Percentiles rank a stretch among this genome's conserved stretches.
Conservation (phyloP, 2,329 filamentous ascomycete species). For the Curvularia spicifera region DNA sequence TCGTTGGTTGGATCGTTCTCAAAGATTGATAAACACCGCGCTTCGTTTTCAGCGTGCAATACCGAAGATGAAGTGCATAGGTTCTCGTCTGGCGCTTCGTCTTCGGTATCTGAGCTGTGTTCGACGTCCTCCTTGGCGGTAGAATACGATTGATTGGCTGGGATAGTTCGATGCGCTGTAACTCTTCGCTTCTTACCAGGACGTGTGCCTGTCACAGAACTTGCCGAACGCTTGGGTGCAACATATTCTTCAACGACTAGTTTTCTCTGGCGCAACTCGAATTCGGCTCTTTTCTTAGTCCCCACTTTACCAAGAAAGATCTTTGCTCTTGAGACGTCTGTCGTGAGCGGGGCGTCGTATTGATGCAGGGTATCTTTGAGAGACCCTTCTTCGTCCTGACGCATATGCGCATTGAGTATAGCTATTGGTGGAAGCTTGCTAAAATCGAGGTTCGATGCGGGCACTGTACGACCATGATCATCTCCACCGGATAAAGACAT, state of each 20-base stretch:
- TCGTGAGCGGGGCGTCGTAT: constrained; percentile 66
- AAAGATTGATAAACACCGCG: constrained; percentile 23
- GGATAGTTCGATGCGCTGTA: constrained; percentile 12
- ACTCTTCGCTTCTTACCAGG: constrained; percentile 30
- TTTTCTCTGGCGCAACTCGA: constrained; percentile 76
- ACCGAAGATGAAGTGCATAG: constrained; percentile 18
- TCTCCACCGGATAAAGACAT: constrained; percentile 28
- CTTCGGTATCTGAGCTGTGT: constrained; percentile 22
- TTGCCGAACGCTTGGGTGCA: constrained; percentile 27
- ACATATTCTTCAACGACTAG: constrained; percentile 63
- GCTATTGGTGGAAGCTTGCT: constrained; percentile 68
- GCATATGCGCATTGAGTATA: constrained; percentile 74
- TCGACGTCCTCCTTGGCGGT: constrained; percentile 34
- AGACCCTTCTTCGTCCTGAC: constrained; percentile 65
- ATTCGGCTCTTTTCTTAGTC: constrained; percentile 71
- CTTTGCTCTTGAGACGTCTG: constrained; percentile 72
- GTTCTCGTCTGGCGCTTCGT: constrained; percentile 12
- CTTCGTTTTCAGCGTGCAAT: constrained; percentile 8
- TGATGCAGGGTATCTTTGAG: constrained; percentile 68
- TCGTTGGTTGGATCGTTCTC: constrained; percentile 28
- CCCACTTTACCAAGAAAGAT: constrained; percentile 77
- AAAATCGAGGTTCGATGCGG: constrained; percentile 45
- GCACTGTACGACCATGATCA: constrained; percentile 29
- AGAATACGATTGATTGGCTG: constrained; percentile 23
- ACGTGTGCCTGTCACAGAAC: constrained; percentile 20